Evolutionary conservation across 1,284 basidiomycete genomes (phyloP), one percentile per base, ranked within the genome.

Genomic region (Cutaneotrichosporon cutaneum): DNA sequence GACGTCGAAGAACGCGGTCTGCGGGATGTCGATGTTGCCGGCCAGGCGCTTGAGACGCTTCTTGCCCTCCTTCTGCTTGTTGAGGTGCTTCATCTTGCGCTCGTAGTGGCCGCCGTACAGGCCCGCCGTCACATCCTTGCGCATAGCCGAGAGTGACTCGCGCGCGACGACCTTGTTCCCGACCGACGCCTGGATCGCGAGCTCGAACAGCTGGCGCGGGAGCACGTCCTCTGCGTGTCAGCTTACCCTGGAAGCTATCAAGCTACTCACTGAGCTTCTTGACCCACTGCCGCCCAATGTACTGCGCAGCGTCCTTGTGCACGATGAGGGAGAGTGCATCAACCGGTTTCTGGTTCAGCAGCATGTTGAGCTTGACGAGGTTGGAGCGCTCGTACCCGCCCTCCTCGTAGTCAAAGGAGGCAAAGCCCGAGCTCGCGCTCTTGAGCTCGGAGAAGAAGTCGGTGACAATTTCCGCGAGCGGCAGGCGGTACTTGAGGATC

Each of bases 41-140:
- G 78, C 78, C 24, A 94, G 82, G 63, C 84, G 85, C 80, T 94
- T 94, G 84, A 96, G 88, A 61, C 84, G 83, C 62, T 87, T 86
- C 80, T 95, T 95, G 55, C 90, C 88, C 75, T 91, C 91, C 80
- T 94, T 95, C 77, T 96, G 93, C 76, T 92, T 92, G 73, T 91
- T 86, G 24, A 96, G 84, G 70, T 92, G 90, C 80, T 96, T 94
- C 82, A 93, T 67, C 78, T 94, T 94, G 61, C 92, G 88, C 77
- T 93, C 91, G 69, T 91, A 90, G 77, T 93, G 90, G 85, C 92
- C 92, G 76, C 93, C 93, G 72, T 96, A 96, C 48, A 97, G 80
- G 0, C 94, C 94, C 16, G 93, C 93, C 0, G 94, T 96, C 26
- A 99, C 95, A 71, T 99, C 95, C 61, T 95, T 93, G 39, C 93